Conservation (phyloP, 192 early-diverging fungal species). For the Entomortierella parvispora region DNA sequence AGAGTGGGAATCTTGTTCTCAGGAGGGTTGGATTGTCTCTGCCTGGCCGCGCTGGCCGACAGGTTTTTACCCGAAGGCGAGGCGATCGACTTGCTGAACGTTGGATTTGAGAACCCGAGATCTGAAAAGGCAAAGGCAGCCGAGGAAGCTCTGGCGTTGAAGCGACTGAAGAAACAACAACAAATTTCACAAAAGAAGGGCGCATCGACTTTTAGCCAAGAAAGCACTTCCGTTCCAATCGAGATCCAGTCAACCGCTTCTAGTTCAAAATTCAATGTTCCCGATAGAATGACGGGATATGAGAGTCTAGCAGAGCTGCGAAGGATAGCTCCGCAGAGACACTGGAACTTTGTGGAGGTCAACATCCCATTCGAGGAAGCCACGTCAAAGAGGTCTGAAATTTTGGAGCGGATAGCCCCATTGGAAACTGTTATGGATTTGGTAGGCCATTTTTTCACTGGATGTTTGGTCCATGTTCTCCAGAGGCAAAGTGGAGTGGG, state of each 20-base stretch:
- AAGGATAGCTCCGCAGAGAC: slow-evolving; percentile 69
- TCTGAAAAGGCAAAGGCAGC: slow-evolving; percentile 57
- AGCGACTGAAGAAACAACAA: slow-evolving; percentile 33
- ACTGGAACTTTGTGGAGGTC: slow-evolving; percentile 91
- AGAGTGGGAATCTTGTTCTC: slow-evolving; percentile 89
- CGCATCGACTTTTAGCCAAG: background rate
- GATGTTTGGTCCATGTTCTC: too few species aligned
- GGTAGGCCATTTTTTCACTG: slow-evolving; percentile 38
- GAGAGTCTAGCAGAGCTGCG: slow-evolving; percentile 62
- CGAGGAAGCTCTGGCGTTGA: slow-evolving; percentile 32
- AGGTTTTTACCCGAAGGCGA: slow-evolving; percentile 73
- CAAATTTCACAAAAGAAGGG: slow-evolving; percentile 3
- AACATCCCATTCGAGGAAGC: slow-evolving; percentile 86
- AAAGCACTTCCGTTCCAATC: background rate
- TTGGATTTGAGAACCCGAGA: slow-evolving; percentile 95
- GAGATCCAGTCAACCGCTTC: too few species aligned
- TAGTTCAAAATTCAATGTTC: slow-evolving; percentile 36
- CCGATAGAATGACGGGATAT: slow-evolving; percentile 47
- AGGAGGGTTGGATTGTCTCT: slow-evolving; percentile 94
- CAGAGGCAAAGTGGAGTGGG: too few species aligned
- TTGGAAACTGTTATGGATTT: slow-evolving; percentile 94
- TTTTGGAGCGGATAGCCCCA: slow-evolving; percentile 82
- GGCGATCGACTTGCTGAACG: slow-evolving; percentile 93
- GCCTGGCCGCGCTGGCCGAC: slow-evolving; percentile 85
- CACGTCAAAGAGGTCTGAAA: slow-evolving; percentile 57